Evolutionary conservation across 2,329 filamentous ascomycete genomes (phyloP).

Genomic region (Phyllosticta paracitricarpa): DNA sequence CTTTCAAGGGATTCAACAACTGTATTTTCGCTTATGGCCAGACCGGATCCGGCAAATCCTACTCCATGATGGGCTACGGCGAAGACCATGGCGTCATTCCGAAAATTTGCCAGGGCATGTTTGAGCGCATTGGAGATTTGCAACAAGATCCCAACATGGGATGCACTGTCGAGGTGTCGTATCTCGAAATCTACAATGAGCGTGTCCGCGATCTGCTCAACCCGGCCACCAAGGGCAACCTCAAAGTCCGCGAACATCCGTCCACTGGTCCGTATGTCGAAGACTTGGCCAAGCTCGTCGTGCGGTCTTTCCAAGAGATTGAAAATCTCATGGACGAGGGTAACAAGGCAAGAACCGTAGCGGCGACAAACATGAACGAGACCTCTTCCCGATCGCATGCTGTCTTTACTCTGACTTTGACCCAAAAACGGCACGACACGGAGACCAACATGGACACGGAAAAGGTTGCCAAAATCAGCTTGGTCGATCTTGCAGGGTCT

Average conservation of each 20-base stretch:
- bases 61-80: slow-evolving; percentile 99
- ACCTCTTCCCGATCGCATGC: slow-evolving; percentile 97
- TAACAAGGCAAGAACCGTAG: slow-evolving; percentile 96
- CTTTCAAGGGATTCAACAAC: slow-evolving; percentile 97
- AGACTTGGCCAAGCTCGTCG: slow-evolving; percentile 89
- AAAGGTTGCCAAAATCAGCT: slow-evolving; percentile 93
- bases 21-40: slow-evolving; percentile 99
- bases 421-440: slow-evolving; percentile 80
- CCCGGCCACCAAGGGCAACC: slow-evolving; percentile 86
- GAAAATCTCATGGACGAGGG: slow-evolving; percentile 98
- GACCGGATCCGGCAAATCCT: slow-evolving; percentile 96
- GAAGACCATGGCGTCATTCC: slow-evolving; percentile 93
- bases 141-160: slow-evolving; percentile 65
- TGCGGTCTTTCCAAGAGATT: slow-evolving; percentile 88
- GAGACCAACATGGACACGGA: slow-evolving; percentile 97
- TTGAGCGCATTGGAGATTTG: slow-evolving; percentile 66
- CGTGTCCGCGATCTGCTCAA: slow-evolving; percentile 91
- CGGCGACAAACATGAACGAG: slow-evolving; percentile 99
- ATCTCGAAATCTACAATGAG: slow-evolving; percentile 99
- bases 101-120: slow-evolving; percentile 96
- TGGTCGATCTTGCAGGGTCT: slow-evolving; percentile 95
- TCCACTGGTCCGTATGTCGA: slow-evolving; percentile 97
- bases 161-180: slow-evolving; percentile 95
- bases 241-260: slow-evolving; percentile 95
- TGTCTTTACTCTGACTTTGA: slow-evolving; percentile 92